Evolutionary conservation across 2,329 filamentous ascomycete genomes (phyloP), one percentile per base, ranked within the genome.

Genomic region (Paecilomyces sp.): DNA sequence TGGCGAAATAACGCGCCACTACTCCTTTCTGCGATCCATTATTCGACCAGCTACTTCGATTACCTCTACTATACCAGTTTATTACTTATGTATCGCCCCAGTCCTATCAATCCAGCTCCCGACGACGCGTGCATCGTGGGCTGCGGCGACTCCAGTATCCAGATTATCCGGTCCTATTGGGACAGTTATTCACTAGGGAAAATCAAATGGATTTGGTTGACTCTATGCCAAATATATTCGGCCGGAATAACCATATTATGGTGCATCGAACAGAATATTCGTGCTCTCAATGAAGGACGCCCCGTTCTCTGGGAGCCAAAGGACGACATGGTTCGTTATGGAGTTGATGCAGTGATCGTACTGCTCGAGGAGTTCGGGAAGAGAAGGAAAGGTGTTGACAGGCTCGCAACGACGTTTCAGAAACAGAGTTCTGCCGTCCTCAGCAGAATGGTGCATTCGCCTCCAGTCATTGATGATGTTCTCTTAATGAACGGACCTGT

Each of bases 181-280:
- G 73, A 75, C 60, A 74, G 67, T 55, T 76, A 74, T 54, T 72
- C 73, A 0, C 64, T 71, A 31, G 73, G 73, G 41, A 75, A 76
- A 58, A 63, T 76, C 18, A 76, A 76, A 61, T 76, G 74, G 74
- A 74, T 76, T 47, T 76, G 74, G 74, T 65, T 76, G 54, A 76
- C 74, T 1, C 63, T 76, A 31, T 74, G 72, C 58, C 73, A 76
- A 57, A 61, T 73, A 18, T 76, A 76, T 55, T 74, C 73, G 57
- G 74, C 74, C 1, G 74, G 74, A 1, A 73, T 76, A 52, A 76
- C 74, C 9, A 75, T 75, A 30, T 61, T 76, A 18, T 76, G 74
- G 74, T 75, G 73, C 59, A 65, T 76, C 31, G 73, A 76, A 57
- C 72, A 75, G 58, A 74, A 76, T 53, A 66, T 74, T n/a, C 72